Percentiles rank a stretch among this genome's conserved stretches.
phyloP scores from a whole-genome alignment of 176 grass and related monocot genomes.

The Carex kokanica region DNA sequence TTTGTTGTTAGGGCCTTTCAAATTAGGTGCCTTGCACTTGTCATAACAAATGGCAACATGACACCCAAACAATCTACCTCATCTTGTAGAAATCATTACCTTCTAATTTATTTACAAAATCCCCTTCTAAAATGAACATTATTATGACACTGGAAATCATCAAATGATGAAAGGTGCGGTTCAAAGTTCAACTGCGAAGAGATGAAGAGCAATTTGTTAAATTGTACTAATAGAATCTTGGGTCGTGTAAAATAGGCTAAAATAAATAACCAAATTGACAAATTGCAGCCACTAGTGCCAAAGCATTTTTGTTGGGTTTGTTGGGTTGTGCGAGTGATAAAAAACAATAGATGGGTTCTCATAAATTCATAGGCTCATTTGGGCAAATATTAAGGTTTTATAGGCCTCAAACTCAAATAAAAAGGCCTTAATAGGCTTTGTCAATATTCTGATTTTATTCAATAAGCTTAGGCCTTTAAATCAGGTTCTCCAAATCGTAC shows the following conservation, averaged over 20 bases:
- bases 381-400: background rate
- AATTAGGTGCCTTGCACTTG: background rate
- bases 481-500: background rate
- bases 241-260: too few relatives aligned
- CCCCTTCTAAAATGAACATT: background rate
- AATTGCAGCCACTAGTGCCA: too few relatives aligned
- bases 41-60: slow-evolving; percentile 2
- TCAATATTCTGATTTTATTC: too few relatives aligned
- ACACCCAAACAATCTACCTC: background rate
- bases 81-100: background rate
- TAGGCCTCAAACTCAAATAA: background rate
- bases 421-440: background rate
- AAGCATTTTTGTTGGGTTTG: too few relatives aligned
- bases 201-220: too few relatives aligned
- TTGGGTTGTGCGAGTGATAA: too few relatives aligned
- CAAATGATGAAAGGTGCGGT: background rate
- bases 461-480: too few relatives aligned
- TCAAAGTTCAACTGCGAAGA: background rate
- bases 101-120: background rate
- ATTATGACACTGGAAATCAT: background rate
- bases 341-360: too few relatives aligned
- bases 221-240: too few relatives aligned
- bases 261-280: too few relatives aligned
- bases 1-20: background rate
- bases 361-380: background rate